Evolutionary conservation across 2,329 filamentous ascomycete genomes (phyloP).

Genomic region (Trichoderma lentiforme): DNA sequence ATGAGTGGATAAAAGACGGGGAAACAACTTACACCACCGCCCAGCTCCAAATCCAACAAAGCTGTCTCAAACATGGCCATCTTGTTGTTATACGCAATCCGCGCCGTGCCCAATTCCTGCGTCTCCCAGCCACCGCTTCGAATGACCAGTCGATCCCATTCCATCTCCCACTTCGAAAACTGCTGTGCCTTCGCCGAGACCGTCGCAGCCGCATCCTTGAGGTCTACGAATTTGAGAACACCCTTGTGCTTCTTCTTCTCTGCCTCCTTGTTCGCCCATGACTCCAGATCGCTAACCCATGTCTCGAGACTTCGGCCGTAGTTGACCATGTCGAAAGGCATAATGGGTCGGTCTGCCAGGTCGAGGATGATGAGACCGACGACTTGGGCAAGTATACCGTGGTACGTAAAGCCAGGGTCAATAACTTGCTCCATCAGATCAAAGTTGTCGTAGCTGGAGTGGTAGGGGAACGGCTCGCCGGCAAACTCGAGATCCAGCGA

Average conservation of each 20-base stretch:
- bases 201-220: constrained; percentile 55
- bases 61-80: constrained; percentile 80
- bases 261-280: constrained; percentile 59
- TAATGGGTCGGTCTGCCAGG: constrained; percentile 72
- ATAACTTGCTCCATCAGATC: constrained; percentile 78
- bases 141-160: constrained; percentile 72
- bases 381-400: constrained; percentile 73
- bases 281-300: constrained; percentile 65
- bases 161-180: constrained; percentile 73
- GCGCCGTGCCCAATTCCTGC: constrained; percentile 59
- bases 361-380: constrained; percentile 82
- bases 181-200: constrained; percentile 50
- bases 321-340: constrained; percentile 75
- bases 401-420: constrained; percentile 81
- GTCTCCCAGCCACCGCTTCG: constrained; percentile 74
- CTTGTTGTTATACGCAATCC: constrained; percentile 74
- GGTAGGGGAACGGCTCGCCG: constrained; percentile 64
- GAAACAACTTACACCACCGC: constrained; percentile 66
- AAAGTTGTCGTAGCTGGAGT: constrained; percentile 87
- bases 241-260: constrained; percentile 27
- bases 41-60: constrained; percentile 70
- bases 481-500: constrained; percentile 81
- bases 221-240: constrained; percentile 31
- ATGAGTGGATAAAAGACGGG: too few species aligned
- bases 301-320: constrained; percentile 65